These are phyloP conservation scores for Aristolochia californica DNA, from an alignment of 164 flowering plant species.

Conservation along the genomic window DNA sequence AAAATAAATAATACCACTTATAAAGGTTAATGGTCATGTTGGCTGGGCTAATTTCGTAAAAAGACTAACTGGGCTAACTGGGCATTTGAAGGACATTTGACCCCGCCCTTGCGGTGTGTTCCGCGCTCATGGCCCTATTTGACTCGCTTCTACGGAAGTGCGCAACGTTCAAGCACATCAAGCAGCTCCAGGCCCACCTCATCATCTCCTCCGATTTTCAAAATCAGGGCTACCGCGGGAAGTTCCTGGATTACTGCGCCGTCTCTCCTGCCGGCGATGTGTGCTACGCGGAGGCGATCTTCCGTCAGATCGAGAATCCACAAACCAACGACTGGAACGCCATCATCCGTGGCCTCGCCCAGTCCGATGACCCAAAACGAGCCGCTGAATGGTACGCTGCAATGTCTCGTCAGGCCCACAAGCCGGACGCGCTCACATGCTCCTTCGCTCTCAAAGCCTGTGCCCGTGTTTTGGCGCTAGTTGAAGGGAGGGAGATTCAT, in stretches of 20 bases:
- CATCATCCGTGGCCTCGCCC: slow-evolving; percentile 64
- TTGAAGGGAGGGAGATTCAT: slow-evolving; percentile 55
- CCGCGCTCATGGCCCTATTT: too few relatives aligned
- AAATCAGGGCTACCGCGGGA: slow-evolving; percentile 30
- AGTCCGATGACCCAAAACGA: slow-evolving; percentile 31
- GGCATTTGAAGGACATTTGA: too few relatives aligned
- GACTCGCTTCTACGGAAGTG: slow-evolving; percentile 28
- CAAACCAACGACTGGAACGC: slow-evolving; percentile 76
- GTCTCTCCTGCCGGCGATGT: slow-evolving; percentile 41
- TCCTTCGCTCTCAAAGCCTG: slow-evolving; percentile 78
- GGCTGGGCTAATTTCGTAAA: too few relatives aligned
- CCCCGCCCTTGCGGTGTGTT: too few relatives aligned
- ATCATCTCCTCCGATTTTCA: slow-evolving; percentile 38
- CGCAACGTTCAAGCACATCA: slow-evolving; percentile 35
- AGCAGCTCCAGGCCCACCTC: slow-evolving; percentile 64
- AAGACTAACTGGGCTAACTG: too few relatives aligned
- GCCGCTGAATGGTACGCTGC: slow-evolving; percentile 35
- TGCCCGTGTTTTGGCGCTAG: slow-evolving; percentile 46
- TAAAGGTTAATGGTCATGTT: too few relatives aligned
- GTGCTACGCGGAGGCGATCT: slow-evolving; percentile 36
- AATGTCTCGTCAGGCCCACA: slow-evolving; percentile 17
- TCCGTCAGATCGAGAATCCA: slow-evolving; percentile 40
- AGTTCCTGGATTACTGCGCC: slow-evolving; percentile 60
- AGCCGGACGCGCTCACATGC: slow-evolving; percentile 72
- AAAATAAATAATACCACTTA: too few relatives aligned